A percentile compares a stretch with the other conserved stretches of the same genome.
These are phyloP conservation scores for Trichoderma semiorbis DNA, from an alignment of 2,329 filamentous ascomycete genomes.

Conservation along the genomic window DNA sequence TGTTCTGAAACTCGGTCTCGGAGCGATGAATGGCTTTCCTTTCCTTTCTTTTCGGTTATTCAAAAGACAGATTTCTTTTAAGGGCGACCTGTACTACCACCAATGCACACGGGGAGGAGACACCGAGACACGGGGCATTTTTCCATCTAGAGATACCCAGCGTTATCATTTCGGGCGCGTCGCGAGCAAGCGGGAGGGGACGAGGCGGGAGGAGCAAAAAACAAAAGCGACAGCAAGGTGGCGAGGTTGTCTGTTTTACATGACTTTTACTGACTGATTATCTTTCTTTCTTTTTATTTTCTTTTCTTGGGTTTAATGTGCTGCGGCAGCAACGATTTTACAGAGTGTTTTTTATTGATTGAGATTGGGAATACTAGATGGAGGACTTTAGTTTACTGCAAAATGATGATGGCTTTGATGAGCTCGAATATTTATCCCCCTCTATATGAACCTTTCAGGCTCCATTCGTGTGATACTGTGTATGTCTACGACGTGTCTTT, in stretches of 20 bases:
- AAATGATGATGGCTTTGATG: slow-evolving; percentile 20
- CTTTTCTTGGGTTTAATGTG: slow-evolving; percentile 1
- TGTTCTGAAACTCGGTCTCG: slow-evolving; percentile 1
- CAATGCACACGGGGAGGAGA: slow-evolving; percentile 19
- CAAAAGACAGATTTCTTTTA: slow-evolving; percentile 20
- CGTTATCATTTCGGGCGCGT: slow-evolving; percentile 22
- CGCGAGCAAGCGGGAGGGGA: slow-evolving; percentile 5
- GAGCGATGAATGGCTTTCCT: slow-evolving; percentile 17
- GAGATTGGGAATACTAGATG: slow-evolving; percentile 13
- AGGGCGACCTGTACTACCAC: slow-evolving; percentile 24
- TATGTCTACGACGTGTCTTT: neutral
- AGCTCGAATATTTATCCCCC: slow-evolving; percentile 10
- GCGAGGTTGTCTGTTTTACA: slow-evolving; percentile 16
- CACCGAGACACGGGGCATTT: slow-evolving; percentile 28
- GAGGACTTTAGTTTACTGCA: slow-evolving; percentile 14
- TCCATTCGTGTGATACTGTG: neutral
- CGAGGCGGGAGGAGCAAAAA: neutral
- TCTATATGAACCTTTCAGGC: neutral
- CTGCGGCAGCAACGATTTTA: neutral
- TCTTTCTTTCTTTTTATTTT: neutral
- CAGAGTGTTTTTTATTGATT: neutral
- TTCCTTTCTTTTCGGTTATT: slow-evolving; percentile 12
- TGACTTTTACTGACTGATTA: neutral
- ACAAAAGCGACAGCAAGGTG: slow-evolving; percentile 15
- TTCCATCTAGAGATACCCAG: slow-evolving; percentile 39